A percentile compares a stretch with the other conserved stretches of the same genome.
These are phyloP conservation scores for Annulohypoxylon maeteangense DNA, from an alignment of 495 filamentous ascomycete genomes.

Conservation along the genomic window DNA sequence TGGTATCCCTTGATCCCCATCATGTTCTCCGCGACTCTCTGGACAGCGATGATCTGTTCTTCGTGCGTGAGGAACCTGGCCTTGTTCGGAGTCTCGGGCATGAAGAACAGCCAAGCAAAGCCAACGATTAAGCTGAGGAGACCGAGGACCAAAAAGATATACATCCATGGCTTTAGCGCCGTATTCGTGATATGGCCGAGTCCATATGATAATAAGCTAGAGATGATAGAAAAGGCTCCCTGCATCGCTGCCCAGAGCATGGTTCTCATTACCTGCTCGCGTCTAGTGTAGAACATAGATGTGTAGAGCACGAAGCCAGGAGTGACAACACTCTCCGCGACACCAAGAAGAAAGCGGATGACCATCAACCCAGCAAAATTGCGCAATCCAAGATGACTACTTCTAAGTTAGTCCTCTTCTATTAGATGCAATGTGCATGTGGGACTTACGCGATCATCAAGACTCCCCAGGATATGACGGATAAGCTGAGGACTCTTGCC, in stretches of 20 bases:
- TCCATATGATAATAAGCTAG: conserved; percentile 4
- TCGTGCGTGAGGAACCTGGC: conserved; percentile 11
- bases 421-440: not conserved
- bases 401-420: not conserved
- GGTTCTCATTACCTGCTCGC: conserved; percentile 10
- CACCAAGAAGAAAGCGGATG: conserved; percentile 12
- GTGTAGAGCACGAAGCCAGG: conserved; percentile 14
- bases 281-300: conserved; percentile 11
- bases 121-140: conserved; percentile 8
- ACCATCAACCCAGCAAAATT: conserved; percentile 12
- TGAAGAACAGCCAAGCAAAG: conserved; percentile 11
- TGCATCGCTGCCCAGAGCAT: conserved; percentile 15
- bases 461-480: conserved; percentile 4
- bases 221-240: conserved; percentile 10
- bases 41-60: conserved; percentile 16
- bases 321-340: conserved; percentile 9
- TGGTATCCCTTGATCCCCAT: conserved; percentile 16
- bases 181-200: conserved; percentile 15
- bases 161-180: conserved; percentile 11
- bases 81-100: conserved; percentile 11
- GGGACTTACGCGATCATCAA: conserved; percentile 7
- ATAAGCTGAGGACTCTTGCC: conserved; percentile 5
- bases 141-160: conserved; percentile 15
- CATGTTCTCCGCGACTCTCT: conserved; percentile 16
- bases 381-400: conserved; percentile 10